A percentile compares a stretch with the other conserved stretches of the same genome.
These are phyloP conservation scores for Monascus ruber DNA, from an alignment of 2,329 filamentous ascomycete species.

Conservation along the genomic window DNA sequence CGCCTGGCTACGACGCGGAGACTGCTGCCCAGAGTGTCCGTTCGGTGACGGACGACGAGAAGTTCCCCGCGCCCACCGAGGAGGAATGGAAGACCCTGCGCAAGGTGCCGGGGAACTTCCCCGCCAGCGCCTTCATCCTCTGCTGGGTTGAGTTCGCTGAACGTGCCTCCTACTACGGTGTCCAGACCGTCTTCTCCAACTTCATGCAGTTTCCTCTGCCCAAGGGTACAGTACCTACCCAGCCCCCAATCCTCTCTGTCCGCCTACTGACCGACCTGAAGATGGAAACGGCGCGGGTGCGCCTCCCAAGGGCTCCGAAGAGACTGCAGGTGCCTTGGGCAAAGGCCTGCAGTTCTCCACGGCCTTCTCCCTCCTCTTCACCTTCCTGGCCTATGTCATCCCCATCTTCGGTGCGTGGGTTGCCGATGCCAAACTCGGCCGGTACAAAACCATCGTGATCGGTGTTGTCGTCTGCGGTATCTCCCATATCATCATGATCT, in stretches of 20 bases:
- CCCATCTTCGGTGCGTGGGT: constrained; percentile 48
- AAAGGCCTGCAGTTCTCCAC: constrained; percentile 48
- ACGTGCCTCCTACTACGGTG: constrained; percentile 50
- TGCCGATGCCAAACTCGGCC: constrained; percentile 59
- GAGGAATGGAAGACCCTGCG: constrained; percentile 38
- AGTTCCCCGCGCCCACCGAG: constrained; percentile 33
- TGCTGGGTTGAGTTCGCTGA: constrained; percentile 52
- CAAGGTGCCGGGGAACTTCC: constrained; percentile 41
- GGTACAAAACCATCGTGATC: constrained; percentile 58
- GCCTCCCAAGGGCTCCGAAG: constrained; percentile 28
- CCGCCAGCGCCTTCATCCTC: constrained; percentile 44
- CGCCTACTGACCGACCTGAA: constrained; percentile 11
- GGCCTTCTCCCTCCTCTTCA: constrained; percentile 30
- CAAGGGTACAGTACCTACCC: constrained; percentile 37
- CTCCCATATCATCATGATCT: constrained; percentile 55
- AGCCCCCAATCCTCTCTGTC: no score
- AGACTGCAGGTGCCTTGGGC: constrained; percentile 45
- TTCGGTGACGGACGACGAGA: constrained; percentile 2
- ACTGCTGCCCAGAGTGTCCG: no score
- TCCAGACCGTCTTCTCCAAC: constrained; percentile 46
- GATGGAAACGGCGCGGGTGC: constrained; percentile 16
- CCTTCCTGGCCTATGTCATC: constrained; percentile 37
- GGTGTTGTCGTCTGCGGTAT: constrained; percentile 45
- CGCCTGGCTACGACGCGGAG: no score
- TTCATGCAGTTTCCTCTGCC: constrained; percentile 50